Percentiles rank a stretch among this genome's conserved stretches.
Conservation (phyloP, 129 eudicot genomes). For the Ambrosia trifida region DNA sequence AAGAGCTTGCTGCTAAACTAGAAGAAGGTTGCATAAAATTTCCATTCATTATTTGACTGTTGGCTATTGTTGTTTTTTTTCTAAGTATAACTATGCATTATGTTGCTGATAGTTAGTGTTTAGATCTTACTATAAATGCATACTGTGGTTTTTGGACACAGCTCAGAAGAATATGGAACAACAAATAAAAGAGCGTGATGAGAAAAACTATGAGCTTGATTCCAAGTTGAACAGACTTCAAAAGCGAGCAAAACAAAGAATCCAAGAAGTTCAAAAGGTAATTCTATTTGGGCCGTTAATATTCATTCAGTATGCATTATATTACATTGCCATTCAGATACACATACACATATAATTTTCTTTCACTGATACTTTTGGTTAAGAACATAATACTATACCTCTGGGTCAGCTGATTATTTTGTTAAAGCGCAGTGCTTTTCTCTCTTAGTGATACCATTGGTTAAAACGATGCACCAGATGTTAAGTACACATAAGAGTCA, state of each 20-base stretch:
- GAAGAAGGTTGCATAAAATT: slow-evolving; percentile 69
- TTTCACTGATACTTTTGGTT: background rate
- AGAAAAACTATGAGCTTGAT: slow-evolving; percentile 87
- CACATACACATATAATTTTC: background rate
- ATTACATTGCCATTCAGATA: slow-evolving; percentile 16
- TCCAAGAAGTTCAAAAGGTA: slow-evolving; percentile 99
- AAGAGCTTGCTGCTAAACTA: slow-evolving; percentile 79
- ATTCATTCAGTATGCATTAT: slow-evolving; percentile 10
- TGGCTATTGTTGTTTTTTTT: background rate
- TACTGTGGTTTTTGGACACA: slow-evolving; percentile 42
- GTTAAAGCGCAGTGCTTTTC: background rate
- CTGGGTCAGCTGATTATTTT: background rate
- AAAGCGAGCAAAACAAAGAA: slow-evolving; percentile 98
- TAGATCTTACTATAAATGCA: slow-evolving; percentile 23
- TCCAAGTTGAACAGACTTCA: slow-evolving; percentile 95
- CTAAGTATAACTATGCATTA: slow-evolving; percentile 10
- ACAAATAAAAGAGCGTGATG: slow-evolving; percentile 93
- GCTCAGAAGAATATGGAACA: slow-evolving; percentile 83
- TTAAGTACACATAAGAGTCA: background rate
- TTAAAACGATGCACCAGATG: background rate
- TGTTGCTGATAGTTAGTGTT: slow-evolving; percentile 4
- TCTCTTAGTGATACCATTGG: background rate
- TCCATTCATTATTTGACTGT: slow-evolving; percentile 6
- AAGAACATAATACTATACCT: background rate
- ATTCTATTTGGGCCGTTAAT: slow-evolving; percentile 29